Percentiles rank a stretch among this genome's conserved stretches.
These are phyloP conservation scores for Calonectria hongkongensis DNA, from an alignment of 2,329 filamentous ascomycete species.

Conservation along the genomic window DNA sequence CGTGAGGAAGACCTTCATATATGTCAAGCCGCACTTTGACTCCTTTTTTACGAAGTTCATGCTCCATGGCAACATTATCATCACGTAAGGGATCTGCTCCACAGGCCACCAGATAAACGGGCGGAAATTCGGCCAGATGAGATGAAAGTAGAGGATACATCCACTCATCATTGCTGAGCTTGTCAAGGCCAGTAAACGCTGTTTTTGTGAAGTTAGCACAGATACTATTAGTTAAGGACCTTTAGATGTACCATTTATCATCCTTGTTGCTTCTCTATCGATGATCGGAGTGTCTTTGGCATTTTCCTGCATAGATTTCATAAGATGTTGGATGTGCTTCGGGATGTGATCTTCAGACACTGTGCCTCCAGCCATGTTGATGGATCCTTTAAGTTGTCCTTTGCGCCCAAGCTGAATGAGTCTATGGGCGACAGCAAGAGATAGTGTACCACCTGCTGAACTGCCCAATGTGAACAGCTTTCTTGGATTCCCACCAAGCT, in stretches of 20 bases:
- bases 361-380: conserved; percentile 7
- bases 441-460: background rate
- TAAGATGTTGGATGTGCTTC: background rate
- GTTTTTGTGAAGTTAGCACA: too few species aligned
- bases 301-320: conserved; percentile 12
- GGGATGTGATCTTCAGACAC: background rate
- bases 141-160: conserved; percentile 1
- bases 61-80: conserved; percentile 8
- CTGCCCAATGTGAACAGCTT: conserved; percentile 4
- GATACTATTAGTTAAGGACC: too few species aligned
- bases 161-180: background rate
- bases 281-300: background rate
- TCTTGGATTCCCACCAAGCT: background rate
- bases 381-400: background rate
- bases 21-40: background rate
- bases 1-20: conserved; percentile 1
- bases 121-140: background rate
- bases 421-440: background rate
- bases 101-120: background rate
- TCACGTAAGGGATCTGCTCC: background rate
- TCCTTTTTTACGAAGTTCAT: background rate
- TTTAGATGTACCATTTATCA: background rate
- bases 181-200: background rate
- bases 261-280: conserved; percentile 1
- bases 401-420: conserved; percentile 1